Base-by-base conservation (phyloP, 345 rosid genomes). In the Hibiscus mutabilis region DNA sequence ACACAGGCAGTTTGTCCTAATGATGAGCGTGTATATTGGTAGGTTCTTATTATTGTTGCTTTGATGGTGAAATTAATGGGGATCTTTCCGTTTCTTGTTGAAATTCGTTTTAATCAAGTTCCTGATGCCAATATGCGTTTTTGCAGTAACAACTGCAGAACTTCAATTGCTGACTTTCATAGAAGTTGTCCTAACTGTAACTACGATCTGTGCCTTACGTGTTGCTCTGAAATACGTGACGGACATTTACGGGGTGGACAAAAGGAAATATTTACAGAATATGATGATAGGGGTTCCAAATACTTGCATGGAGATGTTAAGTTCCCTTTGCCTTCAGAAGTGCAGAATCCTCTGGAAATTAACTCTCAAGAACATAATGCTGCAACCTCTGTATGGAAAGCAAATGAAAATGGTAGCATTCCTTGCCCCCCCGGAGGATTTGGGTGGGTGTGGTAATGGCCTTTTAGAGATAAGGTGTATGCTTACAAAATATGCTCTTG, bases 11-110 rank as follows among this genome's bases (percentile, higher is more conserved):
- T 27, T 24, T 68, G 75, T 40, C 6, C 0, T 12, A 15, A 24
- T 10, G 71, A 81, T 49, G 93, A 85, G 67, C 88, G 89, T 74
- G 63, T 78, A 16, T 86, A 79, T 64, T 88, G 93, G 93, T 88
- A 85, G 15, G 40, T 64, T n/a, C 16, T 57, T 55, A 52, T 51
- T 37, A 0, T 61, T 53, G 12, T 75, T 33, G 6, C n/a, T 11
- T 6, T 35, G 16, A 33, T 57, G 44, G 29, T 69, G 46, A 12
- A 56, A 2, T 37, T 55, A 55, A n/a, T 21, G 47, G 56, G 15
- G 6, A 33, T 22, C 8, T 21, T 52, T n/a, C 29, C 3, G 29
- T 25, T 25, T 25, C 29, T 53, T n/a, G 21, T 53, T 40, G 9
- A 10, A 35, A 33, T 78, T 60, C 35, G 46, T 46, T 10, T n/a